Conservation (phyloP, 1,284 basidiomycete genomes). For the Limonomyces culmigenus region DNA sequence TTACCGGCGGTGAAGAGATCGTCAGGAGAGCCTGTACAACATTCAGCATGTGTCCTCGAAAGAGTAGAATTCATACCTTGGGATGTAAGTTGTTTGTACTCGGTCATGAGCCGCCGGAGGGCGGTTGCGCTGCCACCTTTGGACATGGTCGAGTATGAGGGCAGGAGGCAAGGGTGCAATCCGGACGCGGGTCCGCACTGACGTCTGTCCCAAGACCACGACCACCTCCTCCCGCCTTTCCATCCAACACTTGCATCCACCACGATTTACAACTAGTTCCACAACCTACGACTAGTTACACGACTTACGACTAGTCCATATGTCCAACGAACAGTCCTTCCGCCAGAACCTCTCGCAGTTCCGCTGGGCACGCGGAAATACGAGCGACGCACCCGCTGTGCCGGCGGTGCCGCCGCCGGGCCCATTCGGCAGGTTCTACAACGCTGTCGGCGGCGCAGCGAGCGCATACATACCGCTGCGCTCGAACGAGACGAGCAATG, state of each 20-base stretch:
- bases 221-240: no score
- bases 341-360: slow-evolving; percentile 62
- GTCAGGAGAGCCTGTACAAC: slow-evolving; percentile 58
- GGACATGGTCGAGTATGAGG: no score
- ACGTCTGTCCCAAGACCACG: no score
- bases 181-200: no score
- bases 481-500: slow-evolving; percentile 70
- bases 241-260: no score
- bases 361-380: slow-evolving; percentile 66
- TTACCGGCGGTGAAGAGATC: slow-evolving; percentile 87
- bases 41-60: slow-evolving; percentile 2
- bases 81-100: slow-evolving; percentile 77
- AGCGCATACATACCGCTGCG: slow-evolving; percentile 69
- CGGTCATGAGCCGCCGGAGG: slow-evolving; percentile 74
- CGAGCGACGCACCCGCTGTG: slow-evolving; percentile 46
- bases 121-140: slow-evolving; percentile 48
- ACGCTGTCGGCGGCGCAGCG: slow-evolving; percentile 46
- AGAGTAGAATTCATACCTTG: slow-evolving; percentile 22
- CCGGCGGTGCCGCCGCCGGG: slow-evolving; percentile 20
- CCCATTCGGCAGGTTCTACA: slow-evolving; percentile 65
- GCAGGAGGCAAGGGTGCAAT: no score
- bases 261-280: no score
- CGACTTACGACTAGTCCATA: no score
- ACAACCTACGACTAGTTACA: no score
- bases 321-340: slow-evolving; percentile 38